Base-by-base conservation (phyloP, 352 stramenopile species). In the Pythium guiyangense region DNA sequence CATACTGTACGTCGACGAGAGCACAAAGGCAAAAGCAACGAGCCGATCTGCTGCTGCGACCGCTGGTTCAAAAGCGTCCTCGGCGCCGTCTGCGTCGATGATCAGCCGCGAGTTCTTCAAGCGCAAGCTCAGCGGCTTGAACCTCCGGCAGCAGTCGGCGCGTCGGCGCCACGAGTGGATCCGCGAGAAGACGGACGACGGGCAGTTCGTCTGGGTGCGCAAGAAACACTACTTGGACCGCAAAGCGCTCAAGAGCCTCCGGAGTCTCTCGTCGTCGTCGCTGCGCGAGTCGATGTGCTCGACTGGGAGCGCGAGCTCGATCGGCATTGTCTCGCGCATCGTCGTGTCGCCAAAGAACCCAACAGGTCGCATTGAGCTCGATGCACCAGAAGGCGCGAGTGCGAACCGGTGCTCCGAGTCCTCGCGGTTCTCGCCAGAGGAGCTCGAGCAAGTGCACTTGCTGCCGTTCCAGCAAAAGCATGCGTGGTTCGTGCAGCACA, bases 401-500 rank as follows among this genome's bases (percentile, higher is more conserved):
- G 79, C 82, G 9, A 84, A 63, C 37, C 77, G 77, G 15, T 79
- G 70, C 50, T 87, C 78, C 9, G 67, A 85, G n/a, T 71, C 60
- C 27, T 86, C 75, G 11, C 68, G 73, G 14, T 89, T 92, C n/a
- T 77, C 81, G 0, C 56, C 78, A 11, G 79, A 90, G 22, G 84
- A 94, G 40, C 47, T 94, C 22, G 79, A 92, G 62, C 69, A 86
- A 56, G 79, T 94, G 8, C 63, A 69, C 15, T 56, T 57, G 49
- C 67, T 94, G 9, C 76, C 84, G 27, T 94, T 94, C 66, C 84
- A 92, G 73, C 84, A 92, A 61, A 94, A 94, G 57, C 82, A 92
- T 53, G 82, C 84, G 49, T 94, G 84, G 84, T 94, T 94, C 68
- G 82, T 92, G 6, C 82, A 94, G 63, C 83, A 92, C 58, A 92